Base-by-base conservation (phyloP, 139 green algal genomes). In the Diplosphaera chodatii region DNA sequence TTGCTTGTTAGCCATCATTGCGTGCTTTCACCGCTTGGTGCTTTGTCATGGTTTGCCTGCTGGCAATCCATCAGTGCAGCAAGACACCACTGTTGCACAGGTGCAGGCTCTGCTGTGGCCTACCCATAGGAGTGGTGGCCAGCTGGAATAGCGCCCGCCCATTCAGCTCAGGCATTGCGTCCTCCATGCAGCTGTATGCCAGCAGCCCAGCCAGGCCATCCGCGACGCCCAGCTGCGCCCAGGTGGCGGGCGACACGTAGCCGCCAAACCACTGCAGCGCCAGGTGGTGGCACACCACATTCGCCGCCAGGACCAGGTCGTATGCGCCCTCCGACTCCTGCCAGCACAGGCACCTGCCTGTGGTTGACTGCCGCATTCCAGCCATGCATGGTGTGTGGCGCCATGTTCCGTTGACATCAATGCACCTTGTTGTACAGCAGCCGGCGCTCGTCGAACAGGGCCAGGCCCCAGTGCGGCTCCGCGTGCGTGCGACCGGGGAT, bases 401-500 rank as follows among this genome's bases (percentile, higher is more conserved):
- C n/a, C n/a, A n/a, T n/a, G n/a, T n/a, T 48, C 37, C 37, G 10
- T 20, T 20, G 37, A 10, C 37, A 20, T 6, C 8, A 6, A 48
- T 20, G 37, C 37, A 83, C 77, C 74, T 68, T 28, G 28, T 72
- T 72, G 62, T 67, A 29, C 27, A 84, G 72, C 40, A 84, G 70
- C 20, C 76, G 69, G 3, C 23, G n/a, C 76, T 82, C 79, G 48
- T 89, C 82, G 71, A 86, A 85, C 22, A 80, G 74, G 32, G 89
- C 66, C 32, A 89, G 81, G 32, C 85, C 83, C 83, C 83, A 91
- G 71, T 89, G 86, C 72, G 88, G 83, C 74, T 88, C 80, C 22
- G 79, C 82, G 20, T 78, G 72, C 0, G 1, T 1, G 73, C 79
- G 84, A 31, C 82, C 84, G 4, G 84, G 82, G 33, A 89, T 70